Base-by-base conservation (phyloP, 2,329 filamentous ascomycete species). In the Venturia effusa region DNA sequence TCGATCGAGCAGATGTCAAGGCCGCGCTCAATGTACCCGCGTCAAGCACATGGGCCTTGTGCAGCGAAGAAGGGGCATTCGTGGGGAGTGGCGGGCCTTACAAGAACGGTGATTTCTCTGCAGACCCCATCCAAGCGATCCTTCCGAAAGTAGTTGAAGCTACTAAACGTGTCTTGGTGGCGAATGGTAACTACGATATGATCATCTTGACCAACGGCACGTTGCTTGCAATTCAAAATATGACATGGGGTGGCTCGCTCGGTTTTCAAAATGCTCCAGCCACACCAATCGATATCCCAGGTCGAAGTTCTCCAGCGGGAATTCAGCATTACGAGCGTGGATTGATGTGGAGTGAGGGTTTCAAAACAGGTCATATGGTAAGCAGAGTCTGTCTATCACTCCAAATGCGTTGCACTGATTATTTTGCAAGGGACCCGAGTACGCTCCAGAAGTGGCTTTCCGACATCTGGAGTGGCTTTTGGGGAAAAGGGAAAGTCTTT, bases 341-440 rank as follows among this genome's bases (percentile, higher is more conserved):
- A 1, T 59, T 75, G 43, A 73, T 75, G 74, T 76, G 71, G 71
- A 73, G 69, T 1, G 68, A 74, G 66, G 74, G 72, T 1, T 73
- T 68, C 65, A 66, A 71, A 61, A 69, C 67, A 64, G 74, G 73
- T 13, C 73, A 75, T 67, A 75, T 74, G 72, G 51, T 32, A 54
- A 27, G 51, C 43, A 59, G 11, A 19, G 13, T 62, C 15, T 19
- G 22, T 4, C 1, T 1, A 34, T 11, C n/a, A n/a, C n/a, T n/a
- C 13, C 24, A 61, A 15, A 10, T 48, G 13, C 27, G 15, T 30
- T 4, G 24, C 6, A 15, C 32, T 34, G 15, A 27, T 30, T 80
- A 90, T 64, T n/a, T 79, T 83, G 19, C 27, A 32, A 54, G 51
- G 59, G 75, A 64, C 72, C 73, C 3, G 69, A 74, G 61, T 75